Evolutionary conservation across 2,329 filamentous ascomycete species (phyloP), one percentile per base, ranked within the genome.

Genomic region (Ascosphaera aggregata): DNA sequence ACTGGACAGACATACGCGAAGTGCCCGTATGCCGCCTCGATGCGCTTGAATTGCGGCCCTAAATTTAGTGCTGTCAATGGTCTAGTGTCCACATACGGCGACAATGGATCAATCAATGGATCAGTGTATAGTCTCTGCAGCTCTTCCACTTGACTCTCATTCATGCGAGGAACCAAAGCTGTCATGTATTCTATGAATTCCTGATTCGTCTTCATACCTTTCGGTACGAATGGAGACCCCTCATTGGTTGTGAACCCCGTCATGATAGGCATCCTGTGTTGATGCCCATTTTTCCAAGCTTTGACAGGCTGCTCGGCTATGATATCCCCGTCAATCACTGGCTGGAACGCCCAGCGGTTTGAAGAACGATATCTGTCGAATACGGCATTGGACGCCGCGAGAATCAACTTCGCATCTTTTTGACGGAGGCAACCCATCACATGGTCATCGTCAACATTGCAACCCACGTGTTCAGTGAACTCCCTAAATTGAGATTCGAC

Each of bases 161-260:
- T 58, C 11, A 80, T 56, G 2, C 60, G 57, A 0, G 76, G 76
- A 9, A 81, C 63, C 8, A 82, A 63, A 0, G 54, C 59, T 0
- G 55, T 51, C 60, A 79, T 80, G 53, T 80, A 79, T 2, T 51
- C 42, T 2, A 60, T 60, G 50, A 80, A 76, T 9, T 73, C 62
- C 0, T 51, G 54, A 9, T 64, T 56, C 2, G 58, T 59, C 11
- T 60, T 55, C 39, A 66, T 60, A 4, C 51, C 46, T 11, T 58
- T 52, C 0, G 73, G 66, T 1, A 80, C 67, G 49, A 80, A 81
- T 30, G 62, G 52, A 1, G 71, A 65, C 13, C 76, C 77, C 52
- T 82, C 77, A 48, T 80, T 73, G 31, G 70, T 68, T 53, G 73
- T 75, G 59, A 73, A 81, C 5, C 76, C 76, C 0, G 74, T 79